These are phyloP conservation scores for Mitragyna speciosa DNA, from an alignment of 257 asterid species.

Conservation along the genomic window DNA sequence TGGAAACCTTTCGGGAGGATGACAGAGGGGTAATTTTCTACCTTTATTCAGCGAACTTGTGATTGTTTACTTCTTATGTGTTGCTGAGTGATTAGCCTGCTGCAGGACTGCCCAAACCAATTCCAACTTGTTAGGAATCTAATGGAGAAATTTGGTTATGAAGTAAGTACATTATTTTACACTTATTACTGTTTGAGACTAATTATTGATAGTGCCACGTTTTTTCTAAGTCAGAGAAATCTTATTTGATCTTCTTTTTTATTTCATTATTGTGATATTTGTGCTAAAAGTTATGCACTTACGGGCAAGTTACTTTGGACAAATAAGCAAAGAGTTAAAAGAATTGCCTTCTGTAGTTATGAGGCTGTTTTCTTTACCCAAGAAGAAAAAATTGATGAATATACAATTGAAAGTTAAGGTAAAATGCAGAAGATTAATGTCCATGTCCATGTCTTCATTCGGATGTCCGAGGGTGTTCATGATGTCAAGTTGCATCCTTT, in stretches of 20 bases:
- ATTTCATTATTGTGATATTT: neutral
- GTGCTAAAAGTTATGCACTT: neutral
- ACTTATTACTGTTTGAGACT: neutral
- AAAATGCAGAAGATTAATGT: neutral
- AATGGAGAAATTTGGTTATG: slow-evolving; percentile 34
- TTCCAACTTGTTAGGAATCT: slow-evolving; percentile 37
- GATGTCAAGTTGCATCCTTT: neutral
- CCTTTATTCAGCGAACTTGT: slow-evolving; percentile 1
- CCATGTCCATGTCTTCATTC: neutral
- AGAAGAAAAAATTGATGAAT: neutral
- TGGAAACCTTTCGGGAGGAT: slow-evolving; percentile 33
- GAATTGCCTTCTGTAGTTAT: neutral
- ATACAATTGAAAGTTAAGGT: neutral
- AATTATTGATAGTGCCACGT: neutral
- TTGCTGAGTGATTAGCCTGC: slow-evolving; percentile 22
- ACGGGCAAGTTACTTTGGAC: neutral
- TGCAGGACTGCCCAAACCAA: slow-evolving; percentile 40
- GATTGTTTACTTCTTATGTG: neutral
- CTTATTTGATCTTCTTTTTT: neutral
- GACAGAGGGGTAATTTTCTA: slow-evolving; percentile 31
- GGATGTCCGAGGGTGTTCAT: neutral
- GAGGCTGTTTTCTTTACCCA: neutral
- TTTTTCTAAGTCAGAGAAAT: neutral
- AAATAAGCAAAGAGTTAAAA: neutral
- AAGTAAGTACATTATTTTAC: slow-evolving; percentile 23